Base-by-base conservation (phyloP, 2,329 filamentous ascomycete species). In the Colletotrichum chrysophilum region DNA sequence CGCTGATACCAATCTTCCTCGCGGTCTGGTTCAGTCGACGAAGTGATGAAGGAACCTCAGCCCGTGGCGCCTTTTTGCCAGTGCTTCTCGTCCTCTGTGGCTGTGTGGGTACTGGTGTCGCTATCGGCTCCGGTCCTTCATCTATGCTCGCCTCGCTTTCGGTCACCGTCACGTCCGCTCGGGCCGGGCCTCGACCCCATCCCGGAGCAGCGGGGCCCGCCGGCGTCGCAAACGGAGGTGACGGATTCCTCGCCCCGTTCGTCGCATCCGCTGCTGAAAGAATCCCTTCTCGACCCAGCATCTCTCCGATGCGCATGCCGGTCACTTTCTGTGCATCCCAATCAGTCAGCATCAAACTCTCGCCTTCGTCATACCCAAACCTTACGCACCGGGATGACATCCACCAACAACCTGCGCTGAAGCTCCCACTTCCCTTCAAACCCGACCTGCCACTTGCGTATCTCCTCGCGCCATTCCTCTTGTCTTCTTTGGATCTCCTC, bases 361-460 rank as follows among this genome's bases (percentile, higher is more conserved):
- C 10, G 12, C 9, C 18, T 16, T 9, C 4, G 30, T 12, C 2
- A 36, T 10, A 10, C 14, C 21, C 21, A 8, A 7, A 43, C n/a
- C 18, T 10, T 7, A 38, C 70, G 32, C 10, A 68, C 73, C 43
- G 62, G 60, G 55, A 69, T 61, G 7, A 75, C 18, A 7, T 61
- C 48, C 24, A 18, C 24, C 32, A 77, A 18, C 18, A 77, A 52
- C 26, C 71, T 67, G 34, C 62, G 60, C 48, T 77, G 61, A 67
- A 68, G 55, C 55, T 43, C 65, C 61, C 32, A 77, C 5, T 34
- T 30, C 10, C 62, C 48, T 16, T 77, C 67, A 10, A 77, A 34
- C 26, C 30, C 30, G 0, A 16, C n/a, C 67, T 72, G 64, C 67
- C 64, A 71, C 3, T 24, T 28, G 4, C 18, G 21, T 28, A 76